These are phyloP conservation scores for Vigna trinervia DNA, from an alignment of 306 rosid species.

Conservation along the genomic window DNA sequence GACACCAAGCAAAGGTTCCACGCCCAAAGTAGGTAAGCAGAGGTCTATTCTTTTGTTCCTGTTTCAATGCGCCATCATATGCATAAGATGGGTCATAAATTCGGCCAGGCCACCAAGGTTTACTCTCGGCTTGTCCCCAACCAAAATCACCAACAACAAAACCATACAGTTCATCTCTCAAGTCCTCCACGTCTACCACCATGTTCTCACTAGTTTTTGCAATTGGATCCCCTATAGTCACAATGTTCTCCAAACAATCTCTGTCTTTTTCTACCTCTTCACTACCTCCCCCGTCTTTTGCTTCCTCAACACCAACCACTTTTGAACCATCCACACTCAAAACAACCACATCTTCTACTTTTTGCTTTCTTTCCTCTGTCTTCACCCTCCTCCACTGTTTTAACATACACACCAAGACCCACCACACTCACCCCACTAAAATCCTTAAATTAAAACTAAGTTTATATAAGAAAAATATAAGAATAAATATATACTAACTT, in stretches of 20 bases:
- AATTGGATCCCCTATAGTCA: conserved; percentile 50
- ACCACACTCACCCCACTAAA: not conserved
- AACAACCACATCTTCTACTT: not conserved
- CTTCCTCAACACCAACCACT: not conserved
- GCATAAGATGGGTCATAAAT: conserved; percentile 67
- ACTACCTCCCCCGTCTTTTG: not conserved
- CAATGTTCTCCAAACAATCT: conserved; percentile 27
- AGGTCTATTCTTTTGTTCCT: conserved; percentile 51
- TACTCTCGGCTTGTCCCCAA: conserved; percentile 80
- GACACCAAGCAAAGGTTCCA: conserved; percentile 85
- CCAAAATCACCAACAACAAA: conserved; percentile 76
- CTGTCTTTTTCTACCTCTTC: not conserved
- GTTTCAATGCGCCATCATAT: conserved; percentile 60
- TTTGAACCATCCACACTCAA: not conserved
- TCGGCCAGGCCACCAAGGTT: conserved; percentile 90
- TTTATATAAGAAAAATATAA: too few species aligned
- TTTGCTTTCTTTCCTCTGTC: not conserved
- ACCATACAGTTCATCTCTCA: conserved; percentile 42
- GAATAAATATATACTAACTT: too few species aligned
- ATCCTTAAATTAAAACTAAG: too few species aligned
- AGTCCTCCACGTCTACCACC: conserved; percentile 52
- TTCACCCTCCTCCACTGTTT: not conserved
- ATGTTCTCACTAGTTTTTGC: conserved; percentile 49
- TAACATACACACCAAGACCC: not conserved
- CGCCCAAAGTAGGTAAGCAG: conserved; percentile 82